Conservation (phyloP, 352 stramenopile genomes). For the Globisporangium acanthophoron region DNA sequence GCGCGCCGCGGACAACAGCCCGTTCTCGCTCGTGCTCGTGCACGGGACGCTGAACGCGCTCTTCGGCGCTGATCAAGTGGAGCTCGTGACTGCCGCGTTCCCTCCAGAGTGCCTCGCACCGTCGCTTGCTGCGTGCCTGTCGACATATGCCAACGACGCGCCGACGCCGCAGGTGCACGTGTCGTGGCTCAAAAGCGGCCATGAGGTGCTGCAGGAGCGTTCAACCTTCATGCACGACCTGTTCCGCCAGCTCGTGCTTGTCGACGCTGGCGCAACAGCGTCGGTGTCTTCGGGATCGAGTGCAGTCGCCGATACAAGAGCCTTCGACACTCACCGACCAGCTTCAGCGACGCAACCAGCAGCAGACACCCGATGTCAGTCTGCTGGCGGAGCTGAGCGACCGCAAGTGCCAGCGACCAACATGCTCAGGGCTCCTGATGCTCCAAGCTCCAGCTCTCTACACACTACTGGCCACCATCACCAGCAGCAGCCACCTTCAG, state of each 20-base stretch:
- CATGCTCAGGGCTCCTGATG: too few species aligned
- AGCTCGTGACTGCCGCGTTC: conserved; percentile 17
- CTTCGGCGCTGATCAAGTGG: conserved; percentile 30
- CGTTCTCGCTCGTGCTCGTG: conserved; percentile 49
- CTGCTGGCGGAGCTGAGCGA: too few species aligned
- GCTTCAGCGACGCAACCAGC: too few species aligned
- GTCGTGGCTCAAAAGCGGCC: conserved; percentile 71
- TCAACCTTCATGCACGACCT: conserved; percentile 45
- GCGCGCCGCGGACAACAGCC: conserved; percentile 9
- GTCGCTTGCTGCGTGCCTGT: conserved; percentile 10
- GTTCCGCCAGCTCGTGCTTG: conserved; percentile 33
- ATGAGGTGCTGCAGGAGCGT: conserved; percentile 69
- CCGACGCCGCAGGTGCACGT: conserved; percentile 28
- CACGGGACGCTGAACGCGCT: conserved; percentile 55
- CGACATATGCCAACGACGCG: conserved; percentile 4
- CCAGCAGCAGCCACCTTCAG: too few species aligned
- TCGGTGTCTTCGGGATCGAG: background rate
- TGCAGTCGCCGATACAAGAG: background rate
- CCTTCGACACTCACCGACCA: too few species aligned
- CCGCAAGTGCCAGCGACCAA: too few species aligned
- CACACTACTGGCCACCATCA: background rate
- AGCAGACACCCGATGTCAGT: too few species aligned
- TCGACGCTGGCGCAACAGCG: background rate
- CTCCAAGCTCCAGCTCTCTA: too few species aligned
- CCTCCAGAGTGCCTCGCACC: conserved; percentile 3